Evolutionary conservation across 2,329 filamentous ascomycete genomes (phyloP).

Genomic region (Ophiostoma australiae): DNA sequence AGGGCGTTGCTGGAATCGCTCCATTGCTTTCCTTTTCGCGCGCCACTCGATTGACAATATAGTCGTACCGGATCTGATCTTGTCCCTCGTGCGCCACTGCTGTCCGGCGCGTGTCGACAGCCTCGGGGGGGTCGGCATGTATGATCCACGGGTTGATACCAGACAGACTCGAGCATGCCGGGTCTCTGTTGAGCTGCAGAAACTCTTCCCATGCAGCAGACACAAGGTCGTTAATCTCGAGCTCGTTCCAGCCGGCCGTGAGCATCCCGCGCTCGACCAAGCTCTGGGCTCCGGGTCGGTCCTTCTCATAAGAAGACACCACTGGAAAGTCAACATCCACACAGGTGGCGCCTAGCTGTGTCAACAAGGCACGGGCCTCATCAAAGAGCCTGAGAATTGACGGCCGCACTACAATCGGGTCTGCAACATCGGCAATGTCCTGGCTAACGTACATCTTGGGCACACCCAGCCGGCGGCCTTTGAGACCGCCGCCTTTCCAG

Average conservation of each 20-base stretch:
- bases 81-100: not conserved
- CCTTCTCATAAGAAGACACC: not conserved
- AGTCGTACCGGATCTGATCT: slow-evolving; percentile 5
- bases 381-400: not conserved
- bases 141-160: not conserved
- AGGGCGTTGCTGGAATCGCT: not conserved
- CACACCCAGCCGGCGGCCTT: not conserved
- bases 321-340: not conserved
- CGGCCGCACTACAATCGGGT: not conserved
- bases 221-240: not conserved
- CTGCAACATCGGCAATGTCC: not conserved
- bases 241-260: not conserved
- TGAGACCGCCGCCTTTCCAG: not conserved
- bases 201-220: not conserved
- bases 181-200: not conserved
- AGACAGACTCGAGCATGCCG: not conserved
- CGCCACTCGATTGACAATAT: not conserved
- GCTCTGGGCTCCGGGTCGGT: not conserved
- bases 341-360: not conserved
- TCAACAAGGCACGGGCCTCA: not conserved
- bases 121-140: not conserved
- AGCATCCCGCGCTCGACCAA: not conserved
- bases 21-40: not conserved
- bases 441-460: not conserved
- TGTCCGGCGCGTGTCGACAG: not conserved